Conservation (phyloP, 495 filamentous ascomycete species). For the Xylaria acuta region DNA sequence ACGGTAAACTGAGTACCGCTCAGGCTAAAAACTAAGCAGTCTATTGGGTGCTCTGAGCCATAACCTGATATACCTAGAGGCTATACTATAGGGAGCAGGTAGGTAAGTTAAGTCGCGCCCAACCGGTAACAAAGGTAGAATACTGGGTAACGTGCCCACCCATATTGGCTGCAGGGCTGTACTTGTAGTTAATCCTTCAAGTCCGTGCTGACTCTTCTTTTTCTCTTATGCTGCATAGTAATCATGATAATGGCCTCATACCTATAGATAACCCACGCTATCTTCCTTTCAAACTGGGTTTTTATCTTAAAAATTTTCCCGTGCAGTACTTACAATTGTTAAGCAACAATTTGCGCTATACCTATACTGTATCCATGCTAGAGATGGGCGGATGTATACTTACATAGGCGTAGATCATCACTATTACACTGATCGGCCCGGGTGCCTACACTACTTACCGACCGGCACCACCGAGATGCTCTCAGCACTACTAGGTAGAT, state of each 20-base stretch:
- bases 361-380: conserved; percentile 13
- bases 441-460: background rate
- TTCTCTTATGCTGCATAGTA: conserved; percentile 20
- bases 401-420: conserved; percentile 3
- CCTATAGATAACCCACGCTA: conserved; percentile 7
- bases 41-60: conserved; percentile 1
- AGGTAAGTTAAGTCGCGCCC: background rate
- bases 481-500: conserved; percentile 19
- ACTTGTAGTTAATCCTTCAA: conserved; percentile 5
- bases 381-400: background rate
- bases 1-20: conserved; percentile 16
- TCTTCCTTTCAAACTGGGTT: background rate
- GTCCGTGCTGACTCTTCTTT: conserved; percentile 17
- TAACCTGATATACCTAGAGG: background rate
- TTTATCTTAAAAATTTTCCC: background rate
- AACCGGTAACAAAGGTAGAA: background rate
- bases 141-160: background rate
- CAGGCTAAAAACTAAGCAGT: background rate
- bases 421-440: background rate
- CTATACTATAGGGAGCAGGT: background rate
- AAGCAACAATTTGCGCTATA: background rate
- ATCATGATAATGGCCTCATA: conserved; percentile 15
- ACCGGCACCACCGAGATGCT: conserved; percentile 1
- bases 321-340: background rate
- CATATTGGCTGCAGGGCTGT: background rate